Evolutionary conservation across 768 basidiomycete genomes (phyloP), one percentile per base, ranked within the genome.

Genomic region (Xerocomus spinulosus): DNA sequence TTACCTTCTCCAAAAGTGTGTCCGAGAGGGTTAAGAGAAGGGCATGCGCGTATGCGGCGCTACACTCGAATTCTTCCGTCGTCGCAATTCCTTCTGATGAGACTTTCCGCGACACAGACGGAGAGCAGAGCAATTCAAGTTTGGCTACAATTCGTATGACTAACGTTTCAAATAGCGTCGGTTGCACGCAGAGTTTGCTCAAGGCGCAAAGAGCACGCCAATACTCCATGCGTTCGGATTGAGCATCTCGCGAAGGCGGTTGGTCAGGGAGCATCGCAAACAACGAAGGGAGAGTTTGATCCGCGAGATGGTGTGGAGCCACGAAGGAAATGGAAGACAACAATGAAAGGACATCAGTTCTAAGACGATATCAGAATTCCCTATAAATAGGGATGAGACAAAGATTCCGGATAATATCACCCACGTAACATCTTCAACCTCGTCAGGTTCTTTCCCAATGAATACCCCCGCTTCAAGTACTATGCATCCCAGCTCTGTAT

Each of bases 1-100:
- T 66, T 7, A 75, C 69, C 63, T 87, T 87, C 15, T 52, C 56
- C 9, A 67, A 57, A 14, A 97, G 64, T 0, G 85, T 81, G 34
- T 81, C 76, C 2, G 75, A 73, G 7, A 98, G 68, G 0, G 86
- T 80, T 41, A 77, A 72, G 41, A 98, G 75, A 26, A 98, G 74
- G 25, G 92, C 81, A 67, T 92, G 90, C 1, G 82, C 83, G 61
- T 95, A 98, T 10, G 92, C 87, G 0, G 88, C 81, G n/a, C 66
- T 69, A 12, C 81, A 76, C 62, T 93, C 87, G 2, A 56, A 30
- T 29, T 81, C 80, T 5, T 61, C 61, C 4, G 51, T 63, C 10
- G n/a, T 40, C 18, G 12, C 29, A 3, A 23, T 37, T 23, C 26
- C 42, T 18, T 29, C 28, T 7, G 26, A 10, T 2, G 54, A 40